Conservation (phyloP, 371 early-diverging fungal genomes). For the Dinochytrium kinnereticum region DNA sequence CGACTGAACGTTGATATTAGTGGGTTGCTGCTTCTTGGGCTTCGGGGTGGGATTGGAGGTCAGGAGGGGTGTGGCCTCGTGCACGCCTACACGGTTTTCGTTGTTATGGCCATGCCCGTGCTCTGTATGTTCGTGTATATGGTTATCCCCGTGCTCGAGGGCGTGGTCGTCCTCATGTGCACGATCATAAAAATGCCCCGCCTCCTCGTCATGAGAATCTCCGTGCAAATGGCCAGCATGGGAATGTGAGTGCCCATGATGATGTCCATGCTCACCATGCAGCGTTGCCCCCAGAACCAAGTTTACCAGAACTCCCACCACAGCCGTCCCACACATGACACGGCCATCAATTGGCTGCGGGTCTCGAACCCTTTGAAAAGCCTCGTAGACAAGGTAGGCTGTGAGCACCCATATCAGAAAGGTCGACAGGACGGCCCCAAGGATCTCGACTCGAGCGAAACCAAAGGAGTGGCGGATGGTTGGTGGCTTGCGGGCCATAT, state of each 20-base stretch:
- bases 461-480: conserved; percentile 78
- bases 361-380: conserved; percentile 70
- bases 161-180: conserved; percentile 18
- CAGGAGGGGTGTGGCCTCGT: conserved; percentile 23
- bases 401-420: conserved; percentile 85
- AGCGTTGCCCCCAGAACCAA: conserved; percentile 58
- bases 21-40: conserved; percentile 15
- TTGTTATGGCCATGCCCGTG: conserved; percentile 43
- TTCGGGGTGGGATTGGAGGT: conserved; percentile 2
- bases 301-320: conserved; percentile 78
- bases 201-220: conserved; percentile 34
- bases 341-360: conserved; percentile 77
- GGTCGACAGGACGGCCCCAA: conserved; percentile 82
- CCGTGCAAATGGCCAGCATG: conserved; percentile 39
- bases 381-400: conserved; percentile 73
- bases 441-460: conserved; percentile 83
- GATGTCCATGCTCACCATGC: conserved; percentile 51
- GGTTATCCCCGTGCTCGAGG: conserved; percentile 17
- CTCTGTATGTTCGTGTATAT: not conserved
- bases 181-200: conserved; percentile 13
- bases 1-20: conserved; percentile 44
- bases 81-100: too few species aligned
- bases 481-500: conserved; percentile 71
- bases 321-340: conserved; percentile 67
- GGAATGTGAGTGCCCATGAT: conserved; percentile 45